phyloP scores from a whole-genome alignment of 495 filamentous ascomycete species.

The Trichoderma asperelloides region DNA sequence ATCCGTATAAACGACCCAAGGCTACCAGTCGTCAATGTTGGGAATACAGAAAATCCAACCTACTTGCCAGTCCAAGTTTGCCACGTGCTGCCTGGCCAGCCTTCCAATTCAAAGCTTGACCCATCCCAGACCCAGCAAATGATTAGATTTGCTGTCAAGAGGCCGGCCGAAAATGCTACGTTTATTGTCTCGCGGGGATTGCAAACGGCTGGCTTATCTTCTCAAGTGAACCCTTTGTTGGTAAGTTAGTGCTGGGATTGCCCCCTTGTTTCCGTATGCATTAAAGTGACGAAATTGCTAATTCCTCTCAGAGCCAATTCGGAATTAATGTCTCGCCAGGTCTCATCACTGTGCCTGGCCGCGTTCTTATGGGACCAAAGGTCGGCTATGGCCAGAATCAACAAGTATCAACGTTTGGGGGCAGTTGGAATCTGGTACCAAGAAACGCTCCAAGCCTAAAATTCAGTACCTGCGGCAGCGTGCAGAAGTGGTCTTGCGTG shows the following conservation, averaged over 20 bases:
- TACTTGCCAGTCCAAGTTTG: conserved; percentile 58
- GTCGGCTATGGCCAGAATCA: conserved; percentile 34
- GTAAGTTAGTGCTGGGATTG: background rate
- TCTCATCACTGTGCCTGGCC: conserved; percentile 49
- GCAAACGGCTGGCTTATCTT: conserved; percentile 10
- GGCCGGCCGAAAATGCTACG: conserved; percentile 47
- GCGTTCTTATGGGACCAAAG: conserved; percentile 41
- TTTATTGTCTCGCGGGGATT: conserved; percentile 48
- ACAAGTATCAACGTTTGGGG: conserved; percentile 1
- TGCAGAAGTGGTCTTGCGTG: conserved; percentile 8
- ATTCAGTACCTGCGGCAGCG: background rate
- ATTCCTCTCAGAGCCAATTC: conserved; percentile 24
- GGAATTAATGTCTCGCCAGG: conserved; percentile 34
- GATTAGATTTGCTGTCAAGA: conserved; percentile 53
- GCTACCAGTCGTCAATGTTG: conserved; percentile 56
- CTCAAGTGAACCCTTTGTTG: background rate
- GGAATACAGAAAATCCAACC: conserved; percentile 42
- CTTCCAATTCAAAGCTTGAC: conserved; percentile 39
- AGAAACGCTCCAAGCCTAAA: background rate
- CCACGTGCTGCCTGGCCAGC: conserved; percentile 50
- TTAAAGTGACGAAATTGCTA: background rate
- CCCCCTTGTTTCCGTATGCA: background rate
- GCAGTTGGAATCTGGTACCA: conserved; percentile 13
- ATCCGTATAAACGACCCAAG: conserved; percentile 13
- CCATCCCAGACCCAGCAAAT: conserved; percentile 47